Conservation (phyloP, 306 rosid species). For the Prunus mume region DNA sequence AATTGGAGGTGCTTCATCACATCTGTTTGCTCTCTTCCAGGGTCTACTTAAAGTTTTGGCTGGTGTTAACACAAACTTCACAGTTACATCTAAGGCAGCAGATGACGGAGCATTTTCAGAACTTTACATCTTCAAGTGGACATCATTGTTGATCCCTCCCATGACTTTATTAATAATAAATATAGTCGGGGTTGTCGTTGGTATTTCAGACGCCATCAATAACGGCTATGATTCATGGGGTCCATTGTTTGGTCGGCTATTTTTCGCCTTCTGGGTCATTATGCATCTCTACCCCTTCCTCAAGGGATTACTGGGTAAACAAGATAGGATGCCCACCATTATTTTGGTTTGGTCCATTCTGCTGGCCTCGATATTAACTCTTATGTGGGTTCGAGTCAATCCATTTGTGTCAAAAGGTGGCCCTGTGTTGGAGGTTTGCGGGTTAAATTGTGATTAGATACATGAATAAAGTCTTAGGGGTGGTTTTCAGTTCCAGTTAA, state of each 20-base stretch:
- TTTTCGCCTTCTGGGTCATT: slow-evolving; percentile 93
- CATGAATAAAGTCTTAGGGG: slow-evolving; percentile 36
- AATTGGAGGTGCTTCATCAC: slow-evolving; percentile 92
- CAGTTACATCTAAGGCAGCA: slow-evolving; percentile 91
- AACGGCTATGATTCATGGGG: slow-evolving; percentile 98
- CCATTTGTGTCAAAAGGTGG: slow-evolving; percentile 83
- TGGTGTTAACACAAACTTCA: slow-evolving; percentile 90
- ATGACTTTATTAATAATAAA: slow-evolving; percentile 75
- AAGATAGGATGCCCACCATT: slow-evolving; percentile 83
- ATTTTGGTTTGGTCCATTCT: slow-evolving; percentile 94
- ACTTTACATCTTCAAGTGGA: slow-evolving; percentile 95
- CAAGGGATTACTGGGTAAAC: slow-evolving; percentile 82
- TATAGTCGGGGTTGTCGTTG: slow-evolving; percentile 80
- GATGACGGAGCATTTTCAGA: slow-evolving; percentile 95
- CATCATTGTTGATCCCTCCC: slow-evolving; percentile 79
- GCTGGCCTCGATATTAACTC: slow-evolving; percentile 82
- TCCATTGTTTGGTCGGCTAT: slow-evolving; percentile 87
- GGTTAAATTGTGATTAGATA: slow-evolving; percentile 68
- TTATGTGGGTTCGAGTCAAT: slow-evolving; percentile 87
- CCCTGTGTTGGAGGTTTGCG: slow-evolving; percentile 80
- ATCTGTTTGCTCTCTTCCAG: slow-evolving; percentile 84
- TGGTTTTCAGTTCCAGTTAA: slow-evolving; percentile 24
- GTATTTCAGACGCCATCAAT: slow-evolving; percentile 87
- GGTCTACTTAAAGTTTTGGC: slow-evolving; percentile 94
- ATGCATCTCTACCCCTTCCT: slow-evolving; percentile 95